Percentiles rank a stretch among this genome's conserved stretches.
phyloP scores from a whole-genome alignment of 345 rosid species.

The Fremontodendron californicum region DNA sequence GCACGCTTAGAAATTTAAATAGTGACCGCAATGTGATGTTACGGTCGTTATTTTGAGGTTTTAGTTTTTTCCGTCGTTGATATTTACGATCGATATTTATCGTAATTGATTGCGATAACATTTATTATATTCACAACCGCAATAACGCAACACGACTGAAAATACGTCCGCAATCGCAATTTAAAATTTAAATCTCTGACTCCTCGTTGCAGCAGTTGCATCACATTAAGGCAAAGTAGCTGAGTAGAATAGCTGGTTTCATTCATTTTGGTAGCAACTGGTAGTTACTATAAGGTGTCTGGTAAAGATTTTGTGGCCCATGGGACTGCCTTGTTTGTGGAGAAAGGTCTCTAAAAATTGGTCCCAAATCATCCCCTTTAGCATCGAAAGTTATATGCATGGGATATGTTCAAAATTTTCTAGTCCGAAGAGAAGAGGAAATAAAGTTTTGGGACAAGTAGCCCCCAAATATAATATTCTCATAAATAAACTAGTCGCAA shows the following conservation, averaged over 20 bases:
- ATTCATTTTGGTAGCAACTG: background rate
- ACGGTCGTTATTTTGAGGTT: no score
- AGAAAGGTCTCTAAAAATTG: background rate
- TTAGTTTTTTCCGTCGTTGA: no score
- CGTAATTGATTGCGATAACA: no score
- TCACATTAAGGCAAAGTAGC: background rate
- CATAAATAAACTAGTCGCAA: background rate
- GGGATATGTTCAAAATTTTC: background rate
- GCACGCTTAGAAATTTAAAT: no score
- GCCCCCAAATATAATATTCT: background rate
- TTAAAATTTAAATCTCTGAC: no score
- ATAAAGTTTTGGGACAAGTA: background rate
- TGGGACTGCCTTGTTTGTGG: background rate
- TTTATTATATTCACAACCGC: no score
- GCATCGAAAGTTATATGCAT: background rate
- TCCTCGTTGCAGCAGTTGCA: constrained; percentile 14
- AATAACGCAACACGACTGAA: no score
- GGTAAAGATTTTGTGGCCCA: constrained; percentile 13
- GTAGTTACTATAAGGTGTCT: background rate
- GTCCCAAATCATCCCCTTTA: background rate
- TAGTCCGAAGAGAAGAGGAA: background rate
- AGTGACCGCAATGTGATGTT: no score
- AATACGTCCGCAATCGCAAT: no score
- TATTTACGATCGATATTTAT: no score
- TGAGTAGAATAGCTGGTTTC: background rate